A percentile compares a stretch with the other conserved stretches of the same genome.
Conservation (phyloP, 1,139 yeast genomes). For the Trichomonascaceae sp. region DNA sequence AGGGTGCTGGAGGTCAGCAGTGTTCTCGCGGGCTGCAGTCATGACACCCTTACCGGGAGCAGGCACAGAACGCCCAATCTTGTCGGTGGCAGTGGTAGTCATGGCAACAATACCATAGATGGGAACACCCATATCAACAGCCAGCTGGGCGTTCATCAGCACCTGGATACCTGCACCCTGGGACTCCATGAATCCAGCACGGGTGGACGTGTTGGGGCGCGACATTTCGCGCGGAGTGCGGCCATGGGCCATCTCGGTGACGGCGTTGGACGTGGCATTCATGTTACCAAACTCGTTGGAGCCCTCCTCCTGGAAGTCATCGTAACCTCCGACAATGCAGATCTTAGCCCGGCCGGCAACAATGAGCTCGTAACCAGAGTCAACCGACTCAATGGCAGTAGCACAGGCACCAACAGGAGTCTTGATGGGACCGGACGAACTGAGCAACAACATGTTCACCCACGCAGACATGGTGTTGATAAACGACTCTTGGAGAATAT, state of each 20-base stretch:
- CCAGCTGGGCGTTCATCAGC: conserved; percentile 89
- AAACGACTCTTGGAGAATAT: conserved; percentile 92
- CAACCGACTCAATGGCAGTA: conserved; percentile 95
- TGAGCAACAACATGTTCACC: conserved; percentile 94
- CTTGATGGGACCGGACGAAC: conserved; percentile 98
- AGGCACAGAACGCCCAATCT: conserved; percentile 97
- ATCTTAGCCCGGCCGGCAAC: conserved; percentile 88
- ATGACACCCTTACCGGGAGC: conserved; percentile 99
- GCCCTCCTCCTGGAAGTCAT: conserved; percentile 99
- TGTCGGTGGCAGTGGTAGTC: conserved; percentile 95
- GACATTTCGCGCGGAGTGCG: conserved; percentile 98
- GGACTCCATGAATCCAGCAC: conserved; percentile 98
- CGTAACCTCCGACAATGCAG: conserved; percentile 96
- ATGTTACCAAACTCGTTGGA: conserved; percentile 95
- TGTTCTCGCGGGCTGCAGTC: conserved; percentile 94
- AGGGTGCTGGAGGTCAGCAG: conserved; percentile 69
- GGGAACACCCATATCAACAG: conserved; percentile 97
- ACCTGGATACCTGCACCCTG: conserved; percentile 99
- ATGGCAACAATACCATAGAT: conserved; percentile 89
- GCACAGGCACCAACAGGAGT: conserved; percentile 99
- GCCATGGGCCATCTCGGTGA: conserved; percentile 82
- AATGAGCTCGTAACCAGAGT: conserved; percentile 88
- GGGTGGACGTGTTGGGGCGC: conserved; percentile 90
- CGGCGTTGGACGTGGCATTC: conserved; percentile 93
- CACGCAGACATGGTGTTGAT: conserved; percentile 99